Conservation (phyloP, 2,329 filamentous ascomycete genomes). For the Fusarium sp. region DNA sequence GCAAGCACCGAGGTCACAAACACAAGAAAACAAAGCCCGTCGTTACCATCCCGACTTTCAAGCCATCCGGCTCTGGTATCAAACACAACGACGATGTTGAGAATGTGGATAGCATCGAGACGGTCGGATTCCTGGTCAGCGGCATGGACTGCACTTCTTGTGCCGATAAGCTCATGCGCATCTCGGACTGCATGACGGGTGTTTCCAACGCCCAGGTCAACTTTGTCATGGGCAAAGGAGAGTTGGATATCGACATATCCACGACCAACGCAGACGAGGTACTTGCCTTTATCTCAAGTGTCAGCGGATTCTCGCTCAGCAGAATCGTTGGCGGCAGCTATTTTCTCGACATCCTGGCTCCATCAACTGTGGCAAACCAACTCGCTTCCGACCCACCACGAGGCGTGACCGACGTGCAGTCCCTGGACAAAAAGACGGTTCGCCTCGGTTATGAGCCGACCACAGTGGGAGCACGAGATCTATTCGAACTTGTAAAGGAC, state of each 20-base stretch:
- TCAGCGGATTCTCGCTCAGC: conserved; percentile 52
- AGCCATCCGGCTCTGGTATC: not conserved
- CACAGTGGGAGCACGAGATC: conserved; percentile 51
- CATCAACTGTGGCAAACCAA: not conserved
- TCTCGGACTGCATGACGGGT: conserved; percentile 48
- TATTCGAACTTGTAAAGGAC: conserved; percentile 42
- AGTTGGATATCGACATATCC: conserved; percentile 51
- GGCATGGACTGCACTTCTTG: conserved; percentile 59
- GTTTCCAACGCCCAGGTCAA: conserved; percentile 55
- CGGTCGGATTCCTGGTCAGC: conserved; percentile 42
- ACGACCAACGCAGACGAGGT: conserved; percentile 46
- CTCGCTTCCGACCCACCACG: not conserved
- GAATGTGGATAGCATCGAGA: not conserved
- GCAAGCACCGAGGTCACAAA: not conserved
- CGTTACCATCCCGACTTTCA: not conserved
- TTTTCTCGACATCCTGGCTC: conserved; percentile 1
- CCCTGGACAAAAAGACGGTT: conserved; percentile 51
- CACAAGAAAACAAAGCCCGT: not conserved
- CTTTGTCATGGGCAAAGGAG: conserved; percentile 57
- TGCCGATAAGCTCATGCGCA: conserved; percentile 53
- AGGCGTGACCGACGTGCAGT: conserved; percentile 16
- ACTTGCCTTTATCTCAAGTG: conserved; percentile 10
- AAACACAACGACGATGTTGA: conserved; percentile 1
- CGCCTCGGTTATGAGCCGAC: conserved; percentile 55
- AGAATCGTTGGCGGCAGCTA: conserved; percentile 10